Percentiles rank a stretch among this genome's conserved stretches.
Conservation (phyloP, 495 filamentous ascomycete species). For the Podospora tetraspora region DNA sequence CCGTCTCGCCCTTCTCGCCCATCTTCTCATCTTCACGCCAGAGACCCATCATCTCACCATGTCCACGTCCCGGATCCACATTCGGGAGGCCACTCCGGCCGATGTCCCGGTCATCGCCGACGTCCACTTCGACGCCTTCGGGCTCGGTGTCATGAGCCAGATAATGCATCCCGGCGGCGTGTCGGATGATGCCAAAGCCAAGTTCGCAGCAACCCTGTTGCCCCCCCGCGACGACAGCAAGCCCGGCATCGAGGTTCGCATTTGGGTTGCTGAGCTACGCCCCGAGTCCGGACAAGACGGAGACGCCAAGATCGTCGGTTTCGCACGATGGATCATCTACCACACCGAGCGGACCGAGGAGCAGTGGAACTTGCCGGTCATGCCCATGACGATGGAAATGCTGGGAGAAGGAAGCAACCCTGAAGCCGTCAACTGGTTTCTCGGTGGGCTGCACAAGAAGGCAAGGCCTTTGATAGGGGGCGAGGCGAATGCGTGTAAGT, state of each 20-base stretch:
- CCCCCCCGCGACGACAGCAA: background rate
- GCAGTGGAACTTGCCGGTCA: conserved; percentile 22
- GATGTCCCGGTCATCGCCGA: conserved; percentile 18
- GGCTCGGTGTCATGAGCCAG: conserved; percentile 21
- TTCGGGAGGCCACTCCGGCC: conserved; percentile 24
- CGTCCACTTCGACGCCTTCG: conserved; percentile 24
- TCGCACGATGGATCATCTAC: conserved; percentile 23
- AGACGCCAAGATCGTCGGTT: conserved; percentile 24
- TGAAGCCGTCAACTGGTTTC: conserved; percentile 21
- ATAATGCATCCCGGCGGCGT: conserved; percentile 24
- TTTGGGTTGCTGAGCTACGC: conserved; percentile 27
- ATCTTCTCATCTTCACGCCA: background rate
- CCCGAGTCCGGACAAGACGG: conserved; percentile 10
- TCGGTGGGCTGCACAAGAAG: conserved; percentile 19
- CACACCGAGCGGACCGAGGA: conserved; percentile 20
- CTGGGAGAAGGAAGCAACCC: conserved; percentile 23
- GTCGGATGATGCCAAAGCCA: conserved; percentile 10
- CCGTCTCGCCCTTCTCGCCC: background rate
- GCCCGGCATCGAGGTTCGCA: conserved; percentile 10
- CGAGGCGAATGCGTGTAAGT: conserved; percentile 25
- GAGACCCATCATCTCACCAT: conserved; percentile 3
- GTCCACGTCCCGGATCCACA: conserved; percentile 23
- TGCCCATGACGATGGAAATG: conserved; percentile 16
- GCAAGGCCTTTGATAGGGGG: conserved; percentile 18
- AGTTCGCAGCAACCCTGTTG: conserved; percentile 15